Base-by-base conservation (phyloP, 2,329 filamentous ascomycete species). In the Graphium sp. region DNA sequence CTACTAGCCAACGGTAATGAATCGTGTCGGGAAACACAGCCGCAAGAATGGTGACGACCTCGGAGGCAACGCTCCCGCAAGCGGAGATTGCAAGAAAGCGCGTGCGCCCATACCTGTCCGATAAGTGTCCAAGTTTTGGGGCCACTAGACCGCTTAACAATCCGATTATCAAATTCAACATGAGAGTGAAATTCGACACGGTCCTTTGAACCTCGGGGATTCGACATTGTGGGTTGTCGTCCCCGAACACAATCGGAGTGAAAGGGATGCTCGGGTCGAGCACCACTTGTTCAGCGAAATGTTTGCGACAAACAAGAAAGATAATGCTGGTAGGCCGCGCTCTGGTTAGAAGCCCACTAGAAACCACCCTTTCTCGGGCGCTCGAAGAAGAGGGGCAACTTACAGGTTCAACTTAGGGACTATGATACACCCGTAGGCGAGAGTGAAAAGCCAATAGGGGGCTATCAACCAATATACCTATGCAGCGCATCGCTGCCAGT, bases 381-480 rank as follows among this genome's bases (percentile, higher is more conserved):
- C 21, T 7, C 15, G 9, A 19, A 24, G 8, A 14, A 18, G 20
- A 28, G 15, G 23, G 15, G 6, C 28, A 30, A 41, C 64, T 48
- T 51, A 71, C 52, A 94, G 55, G 44, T 93, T 92, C 36, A 93
- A 62, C 48, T 79, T 89, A 7, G 87, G 85, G 7, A 94, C 81
- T 6, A 89, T 60, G 6, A 81, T 68, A 32, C 82, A 83, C 18
- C 87, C 89, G 49, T 89, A 87, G 0, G 85, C 84, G 30, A 91
- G 58, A 0, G 83, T 82, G 45, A 83, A 87, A 24, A 93, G 52
- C 32, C 79, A 62, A 50, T 85, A 89, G 1, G 84, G 80, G 0
- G 67, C 70, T 6, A 95, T 50, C 5, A 95, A 61, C 81, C 84
- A 95, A 50, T 64, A 81, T 29, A 91, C 69, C 80, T 81, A 35